Evolutionary conservation across 2,329 filamentous ascomycete genomes (phyloP).

Genomic region (Purpureocillium lavendulum): DNA sequence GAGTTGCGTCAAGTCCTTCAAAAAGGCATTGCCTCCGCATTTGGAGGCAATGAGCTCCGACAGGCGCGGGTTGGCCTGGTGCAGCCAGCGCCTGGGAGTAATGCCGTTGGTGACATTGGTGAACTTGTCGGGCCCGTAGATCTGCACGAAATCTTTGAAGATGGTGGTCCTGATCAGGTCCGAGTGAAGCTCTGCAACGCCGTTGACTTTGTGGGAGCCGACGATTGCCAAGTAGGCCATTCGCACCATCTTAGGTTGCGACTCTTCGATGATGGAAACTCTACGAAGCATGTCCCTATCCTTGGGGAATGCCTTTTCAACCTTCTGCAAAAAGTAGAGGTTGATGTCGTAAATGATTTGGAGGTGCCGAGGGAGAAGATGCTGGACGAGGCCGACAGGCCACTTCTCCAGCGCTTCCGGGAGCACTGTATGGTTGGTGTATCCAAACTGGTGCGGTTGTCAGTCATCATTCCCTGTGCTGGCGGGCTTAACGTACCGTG

Average conservation of each 20-base stretch:
- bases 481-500: constrained; percentile 54
- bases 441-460: constrained; percentile 60
- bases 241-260: constrained; percentile 92
- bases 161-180: constrained; percentile 99
- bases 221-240: constrained; percentile 96
- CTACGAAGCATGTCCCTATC: constrained; percentile 77
- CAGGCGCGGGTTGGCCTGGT: constrained; percentile 90
- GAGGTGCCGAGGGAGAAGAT: constrained; percentile 85
- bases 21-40: constrained; percentile 71
- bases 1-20: constrained; percentile 82
- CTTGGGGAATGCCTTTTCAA: constrained; percentile 84
- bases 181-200: constrained; percentile 93
- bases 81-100: constrained; percentile 89
- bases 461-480: no score
- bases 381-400: constrained; percentile 87
- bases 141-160: constrained; percentile 95
- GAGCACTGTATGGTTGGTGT: constrained; percentile 97
- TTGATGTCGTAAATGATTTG: constrained; percentile 99
- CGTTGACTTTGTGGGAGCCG: constrained; percentile 98
- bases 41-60: constrained; percentile 91
- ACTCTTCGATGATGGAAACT: constrained; percentile 97
- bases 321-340: constrained; percentile 79
- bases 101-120: constrained; percentile 98
- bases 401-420: constrained; percentile 97
- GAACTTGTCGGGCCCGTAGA: constrained; percentile 96